These are phyloP conservation scores for Canavalia gladiata DNA, from an alignment of 306 rosid genomes.

Conservation along the genomic window DNA sequence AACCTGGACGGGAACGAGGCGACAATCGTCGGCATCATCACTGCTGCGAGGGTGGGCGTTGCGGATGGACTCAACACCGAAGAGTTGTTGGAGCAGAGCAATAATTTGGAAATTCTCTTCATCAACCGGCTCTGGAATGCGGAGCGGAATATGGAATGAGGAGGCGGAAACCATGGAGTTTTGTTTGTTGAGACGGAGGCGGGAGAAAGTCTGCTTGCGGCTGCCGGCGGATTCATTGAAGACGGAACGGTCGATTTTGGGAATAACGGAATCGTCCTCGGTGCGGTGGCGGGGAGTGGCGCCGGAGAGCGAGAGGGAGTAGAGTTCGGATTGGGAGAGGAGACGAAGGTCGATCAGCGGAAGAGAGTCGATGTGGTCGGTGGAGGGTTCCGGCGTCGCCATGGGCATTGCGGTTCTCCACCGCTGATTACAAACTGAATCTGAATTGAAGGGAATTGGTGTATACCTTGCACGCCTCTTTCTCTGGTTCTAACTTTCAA, in stretches of 20 bases:
- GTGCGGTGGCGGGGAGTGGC: constrained; percentile 45
- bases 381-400: constrained; percentile 58
- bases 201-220: constrained; percentile 88
- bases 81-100: constrained; percentile 61
- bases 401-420: constrained; percentile 58
- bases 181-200: constrained; percentile 71
- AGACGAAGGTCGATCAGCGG: constrained; percentile 73
- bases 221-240: constrained; percentile 96
- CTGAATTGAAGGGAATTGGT: background rate
- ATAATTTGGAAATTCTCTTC: constrained; percentile 62
- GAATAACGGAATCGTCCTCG: constrained; percentile 64
- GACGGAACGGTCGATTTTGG: constrained; percentile 89
- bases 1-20: constrained; percentile 50
- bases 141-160: constrained; percentile 47
- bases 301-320: constrained; percentile 64
- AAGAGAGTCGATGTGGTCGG: constrained; percentile 50
- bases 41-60: background rate
- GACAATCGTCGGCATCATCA: constrained; percentile 16
- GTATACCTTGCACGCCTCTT: constrained; percentile 1
- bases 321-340: constrained; percentile 79
- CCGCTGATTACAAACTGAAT: constrained; percentile 31
- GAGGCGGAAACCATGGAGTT: constrained; percentile 18
- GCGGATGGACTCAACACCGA: constrained; percentile 60
- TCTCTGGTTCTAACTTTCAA: constrained; percentile 16
- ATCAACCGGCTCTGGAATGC: constrained; percentile 52